phyloP scores from a whole-genome alignment of 208 protist species.

The Trypanosomatidae sp. region DNA sequence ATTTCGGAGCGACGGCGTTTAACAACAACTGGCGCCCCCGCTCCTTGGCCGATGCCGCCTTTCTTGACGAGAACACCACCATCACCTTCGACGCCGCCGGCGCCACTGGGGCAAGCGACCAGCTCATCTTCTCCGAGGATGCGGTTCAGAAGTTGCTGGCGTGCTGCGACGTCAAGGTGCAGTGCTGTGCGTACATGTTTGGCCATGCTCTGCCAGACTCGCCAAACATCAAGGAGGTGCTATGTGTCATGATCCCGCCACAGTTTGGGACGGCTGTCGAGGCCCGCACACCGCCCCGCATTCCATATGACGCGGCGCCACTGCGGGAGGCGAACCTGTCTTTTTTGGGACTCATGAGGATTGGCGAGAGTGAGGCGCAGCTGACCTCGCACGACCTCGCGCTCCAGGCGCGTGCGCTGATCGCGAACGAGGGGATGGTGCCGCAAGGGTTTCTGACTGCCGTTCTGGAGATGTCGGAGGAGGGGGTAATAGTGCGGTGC shows the following conservation, averaged over 20 bases:
- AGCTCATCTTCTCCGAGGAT: conserved; percentile 83
- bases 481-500: conserved; percentile 72
- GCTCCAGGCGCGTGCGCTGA: conserved; percentile 71
- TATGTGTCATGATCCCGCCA: conserved; percentile 85
- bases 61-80: conserved; percentile 67
- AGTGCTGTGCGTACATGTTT: conserved; percentile 85
- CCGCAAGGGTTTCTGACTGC: conserved; percentile 35
- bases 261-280: conserved; percentile 75
- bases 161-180: conserved; percentile 82
- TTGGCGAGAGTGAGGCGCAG: conserved; percentile 62
- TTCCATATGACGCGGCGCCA: conserved; percentile 61
- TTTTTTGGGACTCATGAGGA: conserved; percentile 76
- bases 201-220: conserved; percentile 81
- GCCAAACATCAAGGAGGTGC: conserved; percentile 87
- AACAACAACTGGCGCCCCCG: conserved; percentile 84
- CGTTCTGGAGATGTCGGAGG: conserved; percentile 60
- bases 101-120: conserved; percentile 71
- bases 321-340: conserved; percentile 73
- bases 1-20: conserved; percentile 69
- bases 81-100: conserved; percentile 62
- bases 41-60: conserved; percentile 74
- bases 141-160: conserved; percentile 73
- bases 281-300: conserved; percentile 56
- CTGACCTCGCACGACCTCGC: conserved; percentile 83
- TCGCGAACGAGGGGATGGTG: conserved; percentile 61